phyloP scores from a whole-genome alignment of 495 filamentous ascomycete species.

The Tuber calosporum region DNA sequence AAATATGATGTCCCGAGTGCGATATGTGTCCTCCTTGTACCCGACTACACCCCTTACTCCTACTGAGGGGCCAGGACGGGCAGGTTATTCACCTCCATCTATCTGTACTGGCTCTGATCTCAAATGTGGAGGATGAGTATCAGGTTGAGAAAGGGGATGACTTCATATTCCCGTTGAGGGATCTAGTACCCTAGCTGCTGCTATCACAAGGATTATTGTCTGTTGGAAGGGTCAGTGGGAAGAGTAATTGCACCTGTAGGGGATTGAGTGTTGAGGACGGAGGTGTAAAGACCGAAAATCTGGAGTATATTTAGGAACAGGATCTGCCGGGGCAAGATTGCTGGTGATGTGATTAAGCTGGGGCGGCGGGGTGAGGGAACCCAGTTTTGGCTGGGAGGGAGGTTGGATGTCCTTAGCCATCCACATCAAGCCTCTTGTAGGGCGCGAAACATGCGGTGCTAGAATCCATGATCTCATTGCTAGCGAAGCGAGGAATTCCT shows the following conservation, averaged over 20 bases:
- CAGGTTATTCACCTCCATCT: constrained; percentile 36
- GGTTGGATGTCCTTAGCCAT: not conserved
- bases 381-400: constrained; percentile 12
- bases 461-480: too few relatives aligned
- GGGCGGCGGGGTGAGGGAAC: constrained; percentile 53
- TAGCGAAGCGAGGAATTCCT: too few relatives aligned
- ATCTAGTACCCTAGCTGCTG: constrained; percentile 85
- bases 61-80: constrained; percentile 28
- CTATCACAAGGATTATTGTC: constrained; percentile 61
- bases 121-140: not conserved
- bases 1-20: too few relatives aligned
- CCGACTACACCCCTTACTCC: too few relatives aligned
- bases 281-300: constrained; percentile 72
- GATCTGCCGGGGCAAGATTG: constrained; percentile 68
- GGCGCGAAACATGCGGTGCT: too few relatives aligned
- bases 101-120: not conserved
- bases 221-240: constrained; percentile 62
- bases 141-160: constrained; percentile 62
- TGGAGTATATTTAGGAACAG: constrained; percentile 75
- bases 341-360: constrained; percentile 80
- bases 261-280: constrained; percentile 56
- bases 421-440: too few relatives aligned
- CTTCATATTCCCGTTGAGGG: constrained; percentile 95
- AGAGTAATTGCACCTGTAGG: constrained; percentile 63
- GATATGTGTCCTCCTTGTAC: too few relatives aligned